phyloP scores from a whole-genome alignment of 768 basidiomycete species.

The Dioszegia hungarica region DNA sequence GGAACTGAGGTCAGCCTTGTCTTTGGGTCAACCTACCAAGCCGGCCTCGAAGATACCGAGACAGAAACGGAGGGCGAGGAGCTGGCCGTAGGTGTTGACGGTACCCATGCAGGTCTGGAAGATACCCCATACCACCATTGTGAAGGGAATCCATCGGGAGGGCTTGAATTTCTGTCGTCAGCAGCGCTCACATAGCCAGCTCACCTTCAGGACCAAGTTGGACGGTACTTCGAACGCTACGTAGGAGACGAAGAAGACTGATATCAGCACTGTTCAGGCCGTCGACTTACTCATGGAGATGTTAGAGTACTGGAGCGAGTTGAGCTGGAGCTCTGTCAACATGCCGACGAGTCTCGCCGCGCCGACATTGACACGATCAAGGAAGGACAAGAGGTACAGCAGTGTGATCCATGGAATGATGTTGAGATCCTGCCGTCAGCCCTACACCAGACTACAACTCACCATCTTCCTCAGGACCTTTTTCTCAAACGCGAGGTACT shows the following conservation, averaged over 20 bases:
- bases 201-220: conserved; percentile 46
- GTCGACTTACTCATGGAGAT: conserved; percentile 35
- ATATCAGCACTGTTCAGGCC: neutral
- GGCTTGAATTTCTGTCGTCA: conserved; percentile 39
- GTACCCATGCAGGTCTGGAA: conserved; percentile 46
- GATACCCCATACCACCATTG: conserved; percentile 45
- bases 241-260: conserved; percentile 47
- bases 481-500: conserved; percentile 35
- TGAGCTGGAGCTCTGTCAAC: conserved; percentile 31
- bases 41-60: conserved; percentile 43
- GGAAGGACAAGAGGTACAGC: conserved; percentile 45
- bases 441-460: too few species aligned
- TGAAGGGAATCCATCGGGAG: conserved; percentile 44
- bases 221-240: conserved; percentile 46
- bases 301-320: conserved; percentile 39
- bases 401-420: conserved; percentile 48
- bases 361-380: conserved; percentile 47
- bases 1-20: conserved; percentile 27
- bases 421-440: too few species aligned
- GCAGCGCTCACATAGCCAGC: too few species aligned
- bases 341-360: conserved; percentile 42
- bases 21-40: neutral
- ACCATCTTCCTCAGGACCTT: conserved; percentile 37
- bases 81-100: conserved; percentile 39
- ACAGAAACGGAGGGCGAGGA: conserved; percentile 43